phyloP scores from a whole-genome alignment of 495 filamentous ascomycete genomes.

The Penicillium salamii region DNA sequence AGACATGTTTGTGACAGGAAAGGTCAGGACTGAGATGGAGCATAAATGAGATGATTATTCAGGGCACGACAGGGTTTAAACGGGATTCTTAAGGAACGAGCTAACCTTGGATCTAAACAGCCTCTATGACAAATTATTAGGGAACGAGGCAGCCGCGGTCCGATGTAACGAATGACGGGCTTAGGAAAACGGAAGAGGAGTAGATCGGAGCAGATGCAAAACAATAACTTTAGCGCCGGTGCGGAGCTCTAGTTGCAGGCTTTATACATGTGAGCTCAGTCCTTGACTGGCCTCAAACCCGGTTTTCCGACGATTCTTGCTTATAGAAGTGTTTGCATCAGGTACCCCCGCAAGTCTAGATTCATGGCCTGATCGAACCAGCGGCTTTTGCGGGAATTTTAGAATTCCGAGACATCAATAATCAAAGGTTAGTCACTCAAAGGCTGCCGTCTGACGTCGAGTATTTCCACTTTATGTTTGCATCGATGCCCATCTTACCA shows the following conservation, averaged over 20 bases:
- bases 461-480: constrained; percentile 18
- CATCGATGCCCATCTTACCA: constrained; percentile 10
- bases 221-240: background rate
- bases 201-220: background rate
- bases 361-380: background rate
- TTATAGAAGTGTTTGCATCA: constrained; percentile 22
- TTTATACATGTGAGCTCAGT: constrained; percentile 1
- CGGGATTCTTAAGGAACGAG: constrained; percentile 6
- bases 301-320: constrained; percentile 16
- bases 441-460: constrained; percentile 16
- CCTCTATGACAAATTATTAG: constrained; percentile 29
- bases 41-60: too few species aligned
- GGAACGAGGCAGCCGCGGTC: constrained; percentile 1
- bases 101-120: constrained; percentile 5
- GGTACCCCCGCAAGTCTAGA: constrained; percentile 29
- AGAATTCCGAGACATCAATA: background rate
- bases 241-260: background rate
- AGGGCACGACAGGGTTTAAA: background rate
- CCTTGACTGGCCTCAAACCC: constrained; percentile 4
- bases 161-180: background rate
- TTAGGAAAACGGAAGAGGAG: constrained; percentile 2
- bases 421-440: constrained; percentile 10
- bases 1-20: constrained; percentile 27
- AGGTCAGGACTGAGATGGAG: background rate
- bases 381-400: constrained; percentile 6